These are phyloP conservation scores for Panaeolus papilionaceus DNA, from an alignment of 768 basidiomycete species.

Conservation along the genomic window DNA sequence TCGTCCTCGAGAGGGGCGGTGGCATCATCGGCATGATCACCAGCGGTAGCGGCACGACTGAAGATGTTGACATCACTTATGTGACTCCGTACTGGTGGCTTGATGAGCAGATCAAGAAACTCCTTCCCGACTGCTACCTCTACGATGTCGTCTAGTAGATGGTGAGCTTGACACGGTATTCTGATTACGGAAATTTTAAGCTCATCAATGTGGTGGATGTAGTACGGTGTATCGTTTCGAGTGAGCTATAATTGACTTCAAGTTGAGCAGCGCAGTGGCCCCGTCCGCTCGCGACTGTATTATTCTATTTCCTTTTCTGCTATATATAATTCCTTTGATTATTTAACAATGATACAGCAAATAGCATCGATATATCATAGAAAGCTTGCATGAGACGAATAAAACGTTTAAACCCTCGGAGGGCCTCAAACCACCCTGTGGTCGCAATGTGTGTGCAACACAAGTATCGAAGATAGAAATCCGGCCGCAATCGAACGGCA, in stretches of 20 bases:
- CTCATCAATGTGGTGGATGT: too few relatives aligned
- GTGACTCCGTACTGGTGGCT: too few relatives aligned
- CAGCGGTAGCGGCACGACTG: too few relatives aligned
- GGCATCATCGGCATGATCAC: too few relatives aligned
- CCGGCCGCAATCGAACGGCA: slow-evolving; percentile 1
- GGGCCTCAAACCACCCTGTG: not conserved
- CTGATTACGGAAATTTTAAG: too few relatives aligned
- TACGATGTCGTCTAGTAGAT: too few relatives aligned
- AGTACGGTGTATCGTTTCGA: too few relatives aligned
- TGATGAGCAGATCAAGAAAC: too few relatives aligned
- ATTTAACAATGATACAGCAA: not conserved
- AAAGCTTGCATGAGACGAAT: not conserved
- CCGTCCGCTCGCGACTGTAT: not conserved
- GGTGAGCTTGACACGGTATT: too few relatives aligned
- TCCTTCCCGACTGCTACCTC: too few relatives aligned
- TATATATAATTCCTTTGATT: not conserved
- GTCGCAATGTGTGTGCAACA: not conserved
- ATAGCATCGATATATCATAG: not conserved
- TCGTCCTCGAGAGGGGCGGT: too few relatives aligned
- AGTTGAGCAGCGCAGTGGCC: not conserved
- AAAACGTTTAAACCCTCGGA: slow-evolving; percentile 12
- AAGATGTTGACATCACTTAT: too few relatives aligned
- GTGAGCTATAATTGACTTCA: not conserved
- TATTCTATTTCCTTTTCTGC: not conserved
- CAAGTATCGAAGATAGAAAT: not conserved